Evolutionary conservation across 306 rosid genomes (phyloP).

Genomic region (Datisca glomerata): DNA sequence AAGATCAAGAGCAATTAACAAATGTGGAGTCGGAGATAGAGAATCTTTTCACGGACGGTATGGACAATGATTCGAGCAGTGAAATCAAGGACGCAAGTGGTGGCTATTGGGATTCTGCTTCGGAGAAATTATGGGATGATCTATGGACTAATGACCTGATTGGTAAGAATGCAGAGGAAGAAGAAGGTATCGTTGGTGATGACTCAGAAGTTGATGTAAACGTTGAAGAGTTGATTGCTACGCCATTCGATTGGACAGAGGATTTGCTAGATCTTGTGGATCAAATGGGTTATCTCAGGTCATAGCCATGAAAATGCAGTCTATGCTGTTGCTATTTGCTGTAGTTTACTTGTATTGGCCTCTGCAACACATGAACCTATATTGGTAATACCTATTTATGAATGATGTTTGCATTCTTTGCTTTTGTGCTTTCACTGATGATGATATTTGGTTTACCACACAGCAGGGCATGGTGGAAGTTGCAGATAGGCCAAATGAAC

Average conservation of each 20-base stretch:
- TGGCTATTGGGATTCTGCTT: constrained; percentile 16
- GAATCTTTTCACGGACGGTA: constrained; percentile 25
- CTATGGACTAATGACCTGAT: constrained; percentile 44
- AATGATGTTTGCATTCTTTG: not conserved
- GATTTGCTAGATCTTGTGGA: constrained; percentile 57
- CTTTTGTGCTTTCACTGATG: not conserved
- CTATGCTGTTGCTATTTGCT: too few species aligned
- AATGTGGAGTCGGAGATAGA: constrained; percentile 47
- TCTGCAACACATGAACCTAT: constrained; percentile 2
- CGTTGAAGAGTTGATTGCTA: constrained; percentile 36
- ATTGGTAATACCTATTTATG: too few species aligned
- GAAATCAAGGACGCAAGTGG: constrained; percentile 22
- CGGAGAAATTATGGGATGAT: constrained; percentile 46
- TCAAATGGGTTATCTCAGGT: constrained; percentile 54
- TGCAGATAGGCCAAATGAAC: not conserved
- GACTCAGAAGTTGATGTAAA: constrained; percentile 37
- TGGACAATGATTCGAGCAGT: constrained; percentile 40
- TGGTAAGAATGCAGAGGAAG: constrained; percentile 39
- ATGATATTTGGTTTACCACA: not conserved
- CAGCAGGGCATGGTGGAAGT: not conserved
- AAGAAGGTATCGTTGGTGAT: constrained; percentile 24
- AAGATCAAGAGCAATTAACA: constrained; percentile 28
- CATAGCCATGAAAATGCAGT: constrained; percentile 24
- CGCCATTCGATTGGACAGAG: constrained; percentile 46
- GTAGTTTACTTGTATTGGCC: constrained; percentile 1